Evolutionary conservation across 148 eudicot genomes (phyloP).

Genomic region (Rhododendron vialii): DNA sequence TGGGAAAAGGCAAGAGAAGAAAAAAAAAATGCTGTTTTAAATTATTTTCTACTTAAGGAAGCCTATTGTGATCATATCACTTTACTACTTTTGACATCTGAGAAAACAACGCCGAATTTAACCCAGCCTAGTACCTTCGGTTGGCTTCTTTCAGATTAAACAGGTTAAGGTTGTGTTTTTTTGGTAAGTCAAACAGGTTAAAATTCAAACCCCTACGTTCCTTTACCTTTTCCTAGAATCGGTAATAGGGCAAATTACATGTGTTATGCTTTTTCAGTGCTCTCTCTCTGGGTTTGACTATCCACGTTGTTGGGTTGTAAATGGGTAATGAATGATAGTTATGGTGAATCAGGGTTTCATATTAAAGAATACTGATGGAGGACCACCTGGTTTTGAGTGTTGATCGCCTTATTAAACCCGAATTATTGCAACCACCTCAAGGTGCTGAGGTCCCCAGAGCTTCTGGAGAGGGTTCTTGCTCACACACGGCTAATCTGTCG

Average conservation of each 20-base stretch:
- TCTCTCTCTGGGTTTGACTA: not conserved
- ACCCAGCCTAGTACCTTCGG: not conserved
- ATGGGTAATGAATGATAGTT: not conserved
- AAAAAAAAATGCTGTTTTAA: not conserved
- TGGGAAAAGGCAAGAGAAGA: not conserved
- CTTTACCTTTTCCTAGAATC: not conserved
- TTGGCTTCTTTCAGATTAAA: not conserved
- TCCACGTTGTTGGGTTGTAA: not conserved
- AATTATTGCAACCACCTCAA: slow-evolving; percentile 27
- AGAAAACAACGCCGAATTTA: not conserved
- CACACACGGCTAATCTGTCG: slow-evolving; percentile 32
- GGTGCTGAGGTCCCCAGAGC: slow-evolving; percentile 33
- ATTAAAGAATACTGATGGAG: slow-evolving; percentile 34
- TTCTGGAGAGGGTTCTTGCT: slow-evolving; percentile 29
- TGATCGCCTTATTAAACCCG: slow-evolving; percentile 40
- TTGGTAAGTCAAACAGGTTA: not conserved
- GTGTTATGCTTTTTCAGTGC: not conserved
- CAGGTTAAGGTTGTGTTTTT: not conserved
- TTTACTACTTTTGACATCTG: not conserved
- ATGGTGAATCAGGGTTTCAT: slow-evolving; percentile 12
- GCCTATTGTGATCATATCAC: not conserved
- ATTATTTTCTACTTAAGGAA: not conserved
- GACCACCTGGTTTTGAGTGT: slow-evolving; percentile 60
- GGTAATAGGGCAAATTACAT: not conserved
- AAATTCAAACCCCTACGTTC: not conserved